phyloP scores from a whole-genome alignment of 2,329 filamentous ascomycete species.

The Sporothrix globosa region DNA sequence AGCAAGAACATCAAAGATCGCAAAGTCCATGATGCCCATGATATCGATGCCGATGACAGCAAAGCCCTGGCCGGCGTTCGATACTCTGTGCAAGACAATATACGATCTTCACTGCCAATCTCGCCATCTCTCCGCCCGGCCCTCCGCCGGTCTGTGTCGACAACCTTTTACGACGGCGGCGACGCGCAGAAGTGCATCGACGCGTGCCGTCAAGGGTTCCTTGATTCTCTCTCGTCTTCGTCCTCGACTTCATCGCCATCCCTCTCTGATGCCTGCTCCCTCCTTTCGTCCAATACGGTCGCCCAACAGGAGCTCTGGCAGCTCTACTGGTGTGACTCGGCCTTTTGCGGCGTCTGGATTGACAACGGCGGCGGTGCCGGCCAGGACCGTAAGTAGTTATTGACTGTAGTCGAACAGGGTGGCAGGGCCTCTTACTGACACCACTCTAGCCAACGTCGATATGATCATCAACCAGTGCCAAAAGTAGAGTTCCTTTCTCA shows the following conservation, averaged over 20 bases:
- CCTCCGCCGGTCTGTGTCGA: conserved; percentile 4
- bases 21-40: conserved; percentile 3
- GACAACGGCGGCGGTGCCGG: conserved; percentile 36
- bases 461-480: conserved; percentile 56
- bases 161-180: conserved; percentile 30
- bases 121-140: neutral
- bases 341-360: conserved; percentile 54
- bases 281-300: conserved; percentile 7
- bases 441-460: conserved; percentile 53
- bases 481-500: conserved; percentile 46
- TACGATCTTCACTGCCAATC: neutral
- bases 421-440: neutral
- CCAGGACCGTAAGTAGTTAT: conserved; percentile 51
- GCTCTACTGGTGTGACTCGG: conserved; percentile 58
- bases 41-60: neutral
- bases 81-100: neutral
- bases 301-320: conserved; percentile 46
- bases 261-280: conserved; percentile 26
- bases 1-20: conserved; percentile 10
- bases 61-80: neutral
- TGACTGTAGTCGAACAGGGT: neutral
- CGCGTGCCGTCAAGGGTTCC: conserved; percentile 32
- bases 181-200: conserved; percentile 33
- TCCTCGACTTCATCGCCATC: neutral
- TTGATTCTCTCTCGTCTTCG: conserved; percentile 2